Conservation (phyloP, 805 yeast genomes). For the Pichia cephalocereana region DNA sequence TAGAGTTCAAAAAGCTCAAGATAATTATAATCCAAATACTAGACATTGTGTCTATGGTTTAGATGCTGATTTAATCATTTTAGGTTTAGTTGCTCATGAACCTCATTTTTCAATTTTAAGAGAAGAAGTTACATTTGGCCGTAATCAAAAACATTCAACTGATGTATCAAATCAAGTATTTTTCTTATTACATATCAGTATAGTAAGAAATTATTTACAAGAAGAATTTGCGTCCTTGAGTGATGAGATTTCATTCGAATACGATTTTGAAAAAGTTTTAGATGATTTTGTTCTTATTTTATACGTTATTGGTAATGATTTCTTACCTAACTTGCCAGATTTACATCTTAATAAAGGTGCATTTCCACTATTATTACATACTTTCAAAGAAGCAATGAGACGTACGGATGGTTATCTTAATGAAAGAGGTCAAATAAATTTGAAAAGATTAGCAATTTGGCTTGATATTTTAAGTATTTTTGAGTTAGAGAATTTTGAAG, state of each 20-base stretch:
- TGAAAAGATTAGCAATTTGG: slow-evolving; percentile 66
- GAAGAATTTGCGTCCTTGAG: slow-evolving; percentile 72
- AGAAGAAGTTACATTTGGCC: slow-evolving; percentile 91
- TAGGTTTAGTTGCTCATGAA: slow-evolving; percentile 85
- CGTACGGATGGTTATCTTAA: slow-evolving; percentile 77
- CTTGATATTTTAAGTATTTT: slow-evolving; percentile 65
- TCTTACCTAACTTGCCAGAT: slow-evolving; percentile 93
- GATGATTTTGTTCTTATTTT: slow-evolving; percentile 89
- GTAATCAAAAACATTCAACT: slow-evolving; percentile 25
- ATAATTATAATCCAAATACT: slow-evolving; percentile 64
- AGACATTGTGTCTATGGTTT: slow-evolving; percentile 94
- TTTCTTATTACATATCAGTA: slow-evolving; percentile 71
- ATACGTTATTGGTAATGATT: slow-evolving; percentile 96
- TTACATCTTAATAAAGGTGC: slow-evolving; percentile 92
- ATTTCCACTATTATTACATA: slow-evolving; percentile 80
- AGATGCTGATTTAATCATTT: slow-evolving; percentile 93
- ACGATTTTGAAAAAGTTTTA: slow-evolving; percentile 77
- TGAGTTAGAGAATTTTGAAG: slow-evolving; percentile 82
- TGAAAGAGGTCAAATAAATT: slow-evolving; percentile 72
- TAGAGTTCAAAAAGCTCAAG: slow-evolving; percentile 66
- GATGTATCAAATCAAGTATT: slow-evolving; percentile 73
- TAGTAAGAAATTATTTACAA: slow-evolving; percentile 84
- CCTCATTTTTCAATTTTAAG: slow-evolving; percentile 92
- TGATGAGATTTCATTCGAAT: slow-evolving; percentile 54
- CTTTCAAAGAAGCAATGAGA: slow-evolving; percentile 74